Base-by-base conservation (phyloP, 371 early-diverging fungal genomes). In the Blyttiomyces sp. region DNA sequence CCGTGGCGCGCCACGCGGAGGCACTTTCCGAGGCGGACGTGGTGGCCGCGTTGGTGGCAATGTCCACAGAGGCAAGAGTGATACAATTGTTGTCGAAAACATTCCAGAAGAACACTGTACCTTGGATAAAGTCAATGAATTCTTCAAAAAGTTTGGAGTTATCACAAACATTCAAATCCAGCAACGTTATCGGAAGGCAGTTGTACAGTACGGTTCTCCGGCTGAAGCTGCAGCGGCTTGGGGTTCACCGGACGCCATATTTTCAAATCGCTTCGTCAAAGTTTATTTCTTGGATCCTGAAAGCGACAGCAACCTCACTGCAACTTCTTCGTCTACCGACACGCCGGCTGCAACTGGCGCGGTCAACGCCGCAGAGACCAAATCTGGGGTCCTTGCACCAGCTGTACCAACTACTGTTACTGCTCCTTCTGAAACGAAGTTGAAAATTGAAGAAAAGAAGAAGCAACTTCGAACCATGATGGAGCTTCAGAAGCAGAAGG, bases 221-320 rank as follows among this genome's bases (percentile, higher is more conserved):
- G 70, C 74, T 5, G 91, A 90, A 66, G 94, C 93, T 11, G 75
- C 70, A 21, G 82, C 81, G 9, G 92, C 92, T 1, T 84, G 88
- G 56, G 75, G 72, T 36, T 86, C 84, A 13, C 91, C 93, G 4
- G 90, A 90, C 28, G 80, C 86, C n/a, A 85, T 92, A 28, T 93
- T 92, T 68, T 87, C 81, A 35, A 92, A 93, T 70, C 86, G 93
- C 17, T 93, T 93, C 67, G 90, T 93, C 43, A 89, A 89, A 61
- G 87, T 92, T 5, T 92, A 84, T 65, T 92, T 39, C 49, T 3
- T 43, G 23, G 34, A 30, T n/a, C 9, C 7, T 17, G 57, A 21
- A 19, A 31, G 7, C 17, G 57, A 26, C 4, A 27, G 9, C 26
- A 26, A 58, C 6, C n/a, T 24, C 24, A 7, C 27, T 51, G 19